Percentiles rank a stretch among this genome's conserved stretches.
Evolutionary conservation across 208 protist genomes (phyloP).

Genomic region (Acanthamoeba lenticulata): DNA sequence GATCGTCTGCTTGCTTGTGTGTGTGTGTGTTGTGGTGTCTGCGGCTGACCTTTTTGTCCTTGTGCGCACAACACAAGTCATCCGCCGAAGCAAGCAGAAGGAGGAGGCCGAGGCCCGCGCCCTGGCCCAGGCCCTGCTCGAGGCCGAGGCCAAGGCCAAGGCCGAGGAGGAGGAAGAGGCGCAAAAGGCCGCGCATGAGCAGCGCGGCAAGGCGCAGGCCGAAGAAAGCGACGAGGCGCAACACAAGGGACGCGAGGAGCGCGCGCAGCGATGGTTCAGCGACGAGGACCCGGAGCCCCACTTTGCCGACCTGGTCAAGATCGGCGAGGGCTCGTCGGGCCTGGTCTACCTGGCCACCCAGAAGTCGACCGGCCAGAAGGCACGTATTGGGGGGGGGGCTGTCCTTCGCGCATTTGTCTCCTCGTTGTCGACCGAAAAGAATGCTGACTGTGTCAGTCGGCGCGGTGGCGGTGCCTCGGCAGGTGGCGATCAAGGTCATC

Average conservation of each 20-base stretch:
- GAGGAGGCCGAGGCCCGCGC: not conserved
- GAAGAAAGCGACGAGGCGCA: not conserved
- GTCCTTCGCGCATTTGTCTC: not conserved
- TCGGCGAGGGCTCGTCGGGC: constrained; percentile 44
- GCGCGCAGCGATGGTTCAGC: not conserved
- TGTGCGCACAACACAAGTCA: not conserved
- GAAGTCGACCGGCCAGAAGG: not conserved
- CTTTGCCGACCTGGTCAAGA: constrained; percentile 40
- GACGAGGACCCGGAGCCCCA: constrained; percentile 2
- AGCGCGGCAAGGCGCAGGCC: not conserved
- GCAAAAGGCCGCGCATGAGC: not conserved
- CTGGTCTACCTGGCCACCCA: constrained; percentile 19
- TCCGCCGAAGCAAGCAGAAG: not conserved
- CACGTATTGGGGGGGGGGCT: not conserved
- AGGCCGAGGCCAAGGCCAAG: not conserved
- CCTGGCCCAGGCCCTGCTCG: not conserved
- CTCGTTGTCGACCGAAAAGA: not conserved
- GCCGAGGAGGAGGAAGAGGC: not conserved
- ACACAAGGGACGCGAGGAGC: not conserved
- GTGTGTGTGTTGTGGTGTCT: not conserved
- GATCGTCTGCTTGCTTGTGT: not conserved
- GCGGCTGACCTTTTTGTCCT: not conserved
- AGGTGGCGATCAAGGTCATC: constrained; percentile 56
- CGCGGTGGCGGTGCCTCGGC: not conserved
- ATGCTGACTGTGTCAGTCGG: not conserved